Base-by-base conservation (phyloP, 2,329 filamentous ascomycete species). In the Gyromitra esculenta region DNA sequence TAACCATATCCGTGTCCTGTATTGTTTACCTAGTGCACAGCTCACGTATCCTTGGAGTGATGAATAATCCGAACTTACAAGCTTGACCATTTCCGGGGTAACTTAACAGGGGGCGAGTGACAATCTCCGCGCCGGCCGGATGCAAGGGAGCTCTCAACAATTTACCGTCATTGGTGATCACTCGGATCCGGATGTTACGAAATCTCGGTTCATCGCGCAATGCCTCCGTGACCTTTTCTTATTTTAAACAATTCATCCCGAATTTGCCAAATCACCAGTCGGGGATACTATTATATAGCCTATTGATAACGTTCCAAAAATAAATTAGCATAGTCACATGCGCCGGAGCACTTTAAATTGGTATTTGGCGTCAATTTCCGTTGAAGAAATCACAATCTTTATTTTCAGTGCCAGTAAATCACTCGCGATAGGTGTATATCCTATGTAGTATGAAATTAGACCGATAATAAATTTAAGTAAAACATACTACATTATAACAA, bases 131-230 rank as follows among this genome's bases (percentile, higher is more conserved):
- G 31, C 31, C 25, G 25, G 54, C n/a, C 37, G 18, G 15, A 54
- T 31, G 54, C 13, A 57, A 57, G 54, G 54, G 54, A 57, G 54
- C 13, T 37, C 54, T 57, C 31, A 57, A 57, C 13, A 57, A 37
- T 37, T n/a, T n/a, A 18, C 15, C 11, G 7, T 35, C 54, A 57
- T 39, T n/a, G 37, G 31, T 31, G 31, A 18, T 57, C 31, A 57
- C 31, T 57, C 54, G 54, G 25, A 57, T 57, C n/a, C 31, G 54
- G 25, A 57, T 57, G 31, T 57, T 8, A n/a, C 54, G 8, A 57
- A 37, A 37, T 35, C 54, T 57, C 8, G 21, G 50, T 13, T 54
- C 21, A 25, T 25, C 13, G 4, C 18, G 18, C 25, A 31, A 31
- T 31, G 25, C 9, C 21, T 31, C 21, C 11, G 7, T 54, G 50